phyloP scores from a whole-genome alignment of 495 filamentous ascomycete genomes.

The Evernia prunastri region DNA sequence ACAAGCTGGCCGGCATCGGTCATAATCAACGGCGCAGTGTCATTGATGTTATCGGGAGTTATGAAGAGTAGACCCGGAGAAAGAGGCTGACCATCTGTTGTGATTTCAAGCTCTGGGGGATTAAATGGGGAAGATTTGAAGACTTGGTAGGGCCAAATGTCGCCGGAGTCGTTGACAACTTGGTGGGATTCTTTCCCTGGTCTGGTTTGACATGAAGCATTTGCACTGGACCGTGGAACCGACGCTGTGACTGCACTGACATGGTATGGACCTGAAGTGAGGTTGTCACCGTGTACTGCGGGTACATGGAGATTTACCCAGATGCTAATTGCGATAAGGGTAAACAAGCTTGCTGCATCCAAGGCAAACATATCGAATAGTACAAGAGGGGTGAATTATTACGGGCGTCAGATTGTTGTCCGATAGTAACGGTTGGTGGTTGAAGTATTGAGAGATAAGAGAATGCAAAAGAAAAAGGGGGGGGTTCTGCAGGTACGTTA shows the following conservation, averaged over 20 bases:
- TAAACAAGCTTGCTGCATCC: background rate
- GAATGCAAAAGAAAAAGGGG: too few relatives aligned
- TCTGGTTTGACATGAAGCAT: background rate
- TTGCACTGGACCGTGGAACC: background rate
- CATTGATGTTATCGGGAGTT: conserved; percentile 20
- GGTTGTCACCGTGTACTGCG: background rate
- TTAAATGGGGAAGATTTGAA: conserved; percentile 25
- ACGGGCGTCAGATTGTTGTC: too few relatives aligned
- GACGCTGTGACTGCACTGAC: background rate
- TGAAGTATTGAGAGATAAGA: too few relatives aligned
- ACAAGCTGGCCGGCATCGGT: conserved; percentile 27
- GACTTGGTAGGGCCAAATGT: conserved; percentile 26
- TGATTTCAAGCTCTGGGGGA: conserved; percentile 25
- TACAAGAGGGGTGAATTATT: background rate
- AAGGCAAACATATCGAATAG: background rate
- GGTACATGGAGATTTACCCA: background rate
- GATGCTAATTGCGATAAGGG: background rate
- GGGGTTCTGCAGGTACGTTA: too few relatives aligned
- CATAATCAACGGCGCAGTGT: conserved; percentile 24
- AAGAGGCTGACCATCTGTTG: conserved; percentile 21
- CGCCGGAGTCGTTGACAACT: conserved; percentile 13
- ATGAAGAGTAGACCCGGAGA: conserved; percentile 27
- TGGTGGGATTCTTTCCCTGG: background rate
- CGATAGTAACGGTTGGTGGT: too few relatives aligned
- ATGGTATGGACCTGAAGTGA: too few relatives aligned